Percentiles rank a stretch among this genome's conserved stretches.
phyloP scores from a whole-genome alignment of 768 basidiomycete species.

The Fistulinella prunicolor region DNA sequence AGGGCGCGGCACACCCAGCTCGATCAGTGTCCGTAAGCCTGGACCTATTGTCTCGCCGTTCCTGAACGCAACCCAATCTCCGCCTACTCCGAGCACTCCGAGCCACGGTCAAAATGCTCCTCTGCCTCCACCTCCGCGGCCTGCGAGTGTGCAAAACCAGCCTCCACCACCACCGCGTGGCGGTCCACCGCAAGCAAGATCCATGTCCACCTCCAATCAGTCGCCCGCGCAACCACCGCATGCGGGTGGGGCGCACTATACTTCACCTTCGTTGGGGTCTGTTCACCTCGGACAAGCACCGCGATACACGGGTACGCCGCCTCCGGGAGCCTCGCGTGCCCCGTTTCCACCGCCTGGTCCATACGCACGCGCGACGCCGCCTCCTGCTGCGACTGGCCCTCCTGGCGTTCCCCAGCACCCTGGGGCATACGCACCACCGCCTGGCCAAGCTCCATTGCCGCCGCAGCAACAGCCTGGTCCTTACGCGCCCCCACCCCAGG shows the following conservation, averaged over 20 bases:
- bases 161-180: slow-evolving; percentile 46
- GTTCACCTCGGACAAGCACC: slow-evolving; percentile 29
- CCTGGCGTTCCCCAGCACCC: slow-evolving; percentile 30
- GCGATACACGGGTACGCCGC: slow-evolving; percentile 41
- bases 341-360: slow-evolving; percentile 32
- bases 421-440: slow-evolving; percentile 25
- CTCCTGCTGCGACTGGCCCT: slow-evolving; percentile 32
- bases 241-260: slow-evolving; percentile 30
- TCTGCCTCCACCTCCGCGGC: slow-evolving; percentile 53
- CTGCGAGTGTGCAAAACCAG: slow-evolving; percentile 37
- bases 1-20: slow-evolving; percentile 51
- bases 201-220: slow-evolving; percentile 26
- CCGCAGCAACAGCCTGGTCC: slow-evolving; percentile 25
- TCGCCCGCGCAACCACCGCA: slow-evolving; percentile 42
- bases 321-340: slow-evolving; percentile 34
- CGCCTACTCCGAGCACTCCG: slow-evolving; percentile 49
- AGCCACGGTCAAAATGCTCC: slow-evolving; percentile 35
- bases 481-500: slow-evolving; percentile 22
- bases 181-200: slow-evolving; percentile 28
- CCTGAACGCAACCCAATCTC: slow-evolving; percentile 57
- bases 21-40: slow-evolving; percentile 50
- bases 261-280: slow-evolving; percentile 27
- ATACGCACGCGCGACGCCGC: slow-evolving; percentile 42
- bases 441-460: slow-evolving; percentile 12
- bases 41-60: slow-evolving; percentile 85